These are phyloP conservation scores for Syzygium malaccense DNA, from an alignment of 441 rosid species.

Conservation along the genomic window DNA sequence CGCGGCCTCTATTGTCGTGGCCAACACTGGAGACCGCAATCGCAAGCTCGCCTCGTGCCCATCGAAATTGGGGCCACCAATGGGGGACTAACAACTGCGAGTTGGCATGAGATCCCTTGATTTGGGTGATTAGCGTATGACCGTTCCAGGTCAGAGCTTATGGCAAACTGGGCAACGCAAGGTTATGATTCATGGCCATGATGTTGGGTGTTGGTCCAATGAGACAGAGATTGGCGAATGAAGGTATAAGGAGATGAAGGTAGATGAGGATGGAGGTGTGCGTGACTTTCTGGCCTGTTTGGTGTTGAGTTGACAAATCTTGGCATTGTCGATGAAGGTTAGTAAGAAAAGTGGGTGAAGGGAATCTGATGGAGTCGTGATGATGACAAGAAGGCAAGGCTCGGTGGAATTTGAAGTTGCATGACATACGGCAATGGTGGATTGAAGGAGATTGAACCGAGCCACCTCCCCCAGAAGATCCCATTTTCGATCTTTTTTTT, in stretches of 20 bases:
- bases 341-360: background rate
- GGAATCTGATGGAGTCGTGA: background rate
- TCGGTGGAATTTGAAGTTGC: background rate
- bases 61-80: background rate
- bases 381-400: background rate
- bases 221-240: background rate
- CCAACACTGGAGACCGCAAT: background rate
- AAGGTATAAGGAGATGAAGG: background rate
- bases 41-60: background rate
- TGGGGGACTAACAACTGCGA: background rate
- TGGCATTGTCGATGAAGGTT: background rate
- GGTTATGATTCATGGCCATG: background rate
- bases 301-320: background rate
- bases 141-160: background rate
- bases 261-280: background rate
- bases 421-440: background rate
- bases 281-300: background rate
- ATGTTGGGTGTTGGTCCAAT: background rate
- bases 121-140: background rate
- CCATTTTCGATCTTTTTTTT: background rate
- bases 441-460: background rate
- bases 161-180: background rate
- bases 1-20: background rate
- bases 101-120: background rate
- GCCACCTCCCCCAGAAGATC: background rate